Conservation (phyloP, 768 basidiomycete genomes). For the Hericium rajendrae region DNA sequence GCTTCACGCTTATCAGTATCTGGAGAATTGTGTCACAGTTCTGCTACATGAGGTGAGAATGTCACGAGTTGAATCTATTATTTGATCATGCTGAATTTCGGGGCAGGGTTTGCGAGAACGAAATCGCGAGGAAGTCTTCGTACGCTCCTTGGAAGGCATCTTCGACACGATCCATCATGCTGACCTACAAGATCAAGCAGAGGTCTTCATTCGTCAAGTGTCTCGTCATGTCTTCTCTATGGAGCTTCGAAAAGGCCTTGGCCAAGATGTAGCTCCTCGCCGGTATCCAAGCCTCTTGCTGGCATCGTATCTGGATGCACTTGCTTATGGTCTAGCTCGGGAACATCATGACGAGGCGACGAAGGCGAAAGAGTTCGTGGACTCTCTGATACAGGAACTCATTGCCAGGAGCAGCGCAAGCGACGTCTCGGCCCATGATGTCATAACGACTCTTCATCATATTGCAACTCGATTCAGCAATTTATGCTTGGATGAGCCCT, state of each 20-base stretch:
- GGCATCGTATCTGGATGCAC: constrained; percentile 67
- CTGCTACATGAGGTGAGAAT: constrained; percentile 71
- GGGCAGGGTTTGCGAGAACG: constrained; percentile 61
- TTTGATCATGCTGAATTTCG: not conserved
- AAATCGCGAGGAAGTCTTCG: constrained; percentile 68
- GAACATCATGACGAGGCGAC: constrained; percentile 50
- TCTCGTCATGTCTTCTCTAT: constrained; percentile 62
- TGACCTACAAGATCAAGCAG: constrained; percentile 62
- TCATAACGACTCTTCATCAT: constrained; percentile 66
- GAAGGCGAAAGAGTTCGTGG: constrained; percentile 51
- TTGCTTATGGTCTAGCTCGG: constrained; percentile 68
- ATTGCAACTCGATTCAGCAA: constrained; percentile 76
- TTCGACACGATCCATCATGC: constrained; percentile 66
- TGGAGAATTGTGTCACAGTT: constrained; percentile 64
- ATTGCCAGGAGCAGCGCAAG: constrained; percentile 41
- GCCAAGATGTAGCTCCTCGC: constrained; percentile 42
- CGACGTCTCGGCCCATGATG: constrained; percentile 40
- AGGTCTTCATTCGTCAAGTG: constrained; percentile 58
- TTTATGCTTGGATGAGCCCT: constrained; percentile 84
- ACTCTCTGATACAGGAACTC: constrained; percentile 57
- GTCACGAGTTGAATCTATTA: not conserved
- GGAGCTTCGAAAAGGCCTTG: constrained; percentile 57
- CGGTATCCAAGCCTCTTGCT: constrained; percentile 49
- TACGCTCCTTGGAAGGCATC: constrained; percentile 60
- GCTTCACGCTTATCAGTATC: constrained; percentile 49